Base-by-base conservation (phyloP, 2,329 filamentous ascomycete genomes). In the Didymella segeticola region DNA sequence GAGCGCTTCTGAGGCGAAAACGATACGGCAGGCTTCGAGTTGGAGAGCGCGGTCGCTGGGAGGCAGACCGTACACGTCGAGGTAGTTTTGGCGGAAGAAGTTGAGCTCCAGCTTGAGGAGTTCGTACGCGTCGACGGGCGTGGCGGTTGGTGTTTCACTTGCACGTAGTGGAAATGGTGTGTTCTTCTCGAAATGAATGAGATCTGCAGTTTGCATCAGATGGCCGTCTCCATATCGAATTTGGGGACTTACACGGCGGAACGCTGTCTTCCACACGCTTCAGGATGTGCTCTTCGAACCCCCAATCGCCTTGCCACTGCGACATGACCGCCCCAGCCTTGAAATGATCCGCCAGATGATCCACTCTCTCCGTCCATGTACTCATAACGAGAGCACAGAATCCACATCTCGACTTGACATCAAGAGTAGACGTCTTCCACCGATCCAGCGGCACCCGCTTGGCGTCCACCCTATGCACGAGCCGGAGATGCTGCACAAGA, bases 361-460 rank as follows among this genome's bases (percentile, higher is more conserved):
- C 58, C 0, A 50, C 52, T 22, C 66, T 57, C 14, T 68, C 61
- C 8, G 31, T 26, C 66, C 66, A 68, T 0, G 60, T 63, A 8
- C 8, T 47, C 58, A 68, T 62, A 3, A 31, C 43, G 1, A 56
- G 31, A 5, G 41, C 51, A 34, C 66, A 69, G 15, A 69, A 69
- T 4, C 66, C 66, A 31, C 66, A 69, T n/a, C 59, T 43, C 4
- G 62, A 64, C 1, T 55, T 43, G 7, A 67, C 54, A 3, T 63
- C 47, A 1, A 57, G 57, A 54, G 59, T 65, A 7, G 64, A 54
- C 2, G 57, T 15, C 56, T 59, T 66, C 64, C 66, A 68, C 15
- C 36, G 29, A 23, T 56, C 38, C 57, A 68, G 62, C 10, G 61
- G 56, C 73, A 58, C 85, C 7, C 57, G 53, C 2, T 50, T 43